Conservation (phyloP, 768 basidiomycete genomes). For the Asterophora parasitica region DNA sequence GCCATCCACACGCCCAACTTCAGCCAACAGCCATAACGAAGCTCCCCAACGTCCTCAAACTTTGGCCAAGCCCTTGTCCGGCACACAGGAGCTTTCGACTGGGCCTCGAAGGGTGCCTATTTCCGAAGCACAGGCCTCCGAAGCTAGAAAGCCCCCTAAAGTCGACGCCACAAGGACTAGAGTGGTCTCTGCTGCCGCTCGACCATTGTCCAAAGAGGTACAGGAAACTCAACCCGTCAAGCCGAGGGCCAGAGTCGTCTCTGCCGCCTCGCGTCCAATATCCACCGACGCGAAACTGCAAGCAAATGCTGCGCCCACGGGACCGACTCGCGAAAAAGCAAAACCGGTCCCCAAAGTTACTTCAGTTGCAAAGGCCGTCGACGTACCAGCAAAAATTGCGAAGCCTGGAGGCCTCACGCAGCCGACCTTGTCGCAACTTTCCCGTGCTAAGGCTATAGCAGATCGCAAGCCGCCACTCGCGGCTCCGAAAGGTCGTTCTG, state of each 20-base stretch:
- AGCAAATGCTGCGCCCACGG: background rate
- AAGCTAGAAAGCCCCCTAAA: background rate
- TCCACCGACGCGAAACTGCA: slow-evolving; percentile 1
- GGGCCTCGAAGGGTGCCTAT: slow-evolving; percentile 15
- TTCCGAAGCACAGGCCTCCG: background rate
- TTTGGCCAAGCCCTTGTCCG: background rate
- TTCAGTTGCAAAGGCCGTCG: background rate
- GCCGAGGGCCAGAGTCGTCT: slow-evolving; percentile 6
- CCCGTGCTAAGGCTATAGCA: slow-evolving; percentile 19
- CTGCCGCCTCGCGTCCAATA: background rate
- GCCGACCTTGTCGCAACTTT: slow-evolving; percentile 25
- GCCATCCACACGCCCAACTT: slow-evolving; percentile 9
- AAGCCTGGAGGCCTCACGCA: slow-evolving; percentile 18
- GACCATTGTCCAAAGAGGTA: too few relatives aligned
- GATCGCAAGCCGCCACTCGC: slow-evolving; percentile 6
- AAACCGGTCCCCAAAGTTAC: slow-evolving; percentile 4
- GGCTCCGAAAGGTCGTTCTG: slow-evolving; percentile 13
- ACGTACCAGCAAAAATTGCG: slow-evolving; percentile 1
- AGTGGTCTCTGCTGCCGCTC: slow-evolving; percentile 1
- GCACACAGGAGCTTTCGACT: slow-evolving; percentile 1
- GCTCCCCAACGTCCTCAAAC: slow-evolving; percentile 6
- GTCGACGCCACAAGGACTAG: slow-evolving; percentile 4
- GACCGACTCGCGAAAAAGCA: slow-evolving; percentile 2
- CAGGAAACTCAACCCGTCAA: too few relatives aligned
- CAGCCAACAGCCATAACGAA: slow-evolving; percentile 9